Percentiles rank a stretch among this genome's conserved stretches.
Conservation (phyloP, 2,329 filamentous ascomycete genomes). For the Aureobasidium sp. region DNA sequence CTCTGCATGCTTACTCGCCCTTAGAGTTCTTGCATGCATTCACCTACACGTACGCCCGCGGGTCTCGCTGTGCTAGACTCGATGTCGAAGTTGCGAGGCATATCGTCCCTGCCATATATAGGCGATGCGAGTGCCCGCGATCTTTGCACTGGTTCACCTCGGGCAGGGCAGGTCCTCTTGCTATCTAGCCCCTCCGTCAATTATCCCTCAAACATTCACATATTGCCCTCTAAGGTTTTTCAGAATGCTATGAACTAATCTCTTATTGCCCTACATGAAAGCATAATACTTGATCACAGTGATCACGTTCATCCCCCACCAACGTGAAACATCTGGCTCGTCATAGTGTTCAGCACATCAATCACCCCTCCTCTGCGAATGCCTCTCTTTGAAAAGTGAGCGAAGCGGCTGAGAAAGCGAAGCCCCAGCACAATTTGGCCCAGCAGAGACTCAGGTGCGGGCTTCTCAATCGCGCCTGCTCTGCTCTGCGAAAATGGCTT, state of each 20-base stretch:
- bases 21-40: conserved; percentile 12
- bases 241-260: not conserved
- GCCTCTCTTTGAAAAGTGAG: not conserved
- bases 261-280: not conserved
- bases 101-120: not conserved
- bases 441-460: not conserved
- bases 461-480: not conserved
- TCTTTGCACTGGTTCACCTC: not conserved
- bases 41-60: conserved; percentile 8
- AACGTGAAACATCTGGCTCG: not conserved
- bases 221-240: not conserved
- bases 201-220: conserved; percentile 5
- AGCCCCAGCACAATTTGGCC: not conserved
- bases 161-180: not conserved
- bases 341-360: not conserved
- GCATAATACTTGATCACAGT: not conserved
- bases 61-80: not conserved
- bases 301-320: not conserved
- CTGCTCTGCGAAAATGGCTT: not conserved
- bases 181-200: not conserved
- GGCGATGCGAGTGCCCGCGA: not conserved
- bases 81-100: not conserved
- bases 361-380: not conserved
- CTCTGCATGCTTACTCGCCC: conserved; percentile 13
- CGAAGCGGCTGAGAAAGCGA: not conserved